Evolutionary conservation across 192 early-diverging fungal species (phyloP).

Genomic region (Coemansia sp.): DNA sequence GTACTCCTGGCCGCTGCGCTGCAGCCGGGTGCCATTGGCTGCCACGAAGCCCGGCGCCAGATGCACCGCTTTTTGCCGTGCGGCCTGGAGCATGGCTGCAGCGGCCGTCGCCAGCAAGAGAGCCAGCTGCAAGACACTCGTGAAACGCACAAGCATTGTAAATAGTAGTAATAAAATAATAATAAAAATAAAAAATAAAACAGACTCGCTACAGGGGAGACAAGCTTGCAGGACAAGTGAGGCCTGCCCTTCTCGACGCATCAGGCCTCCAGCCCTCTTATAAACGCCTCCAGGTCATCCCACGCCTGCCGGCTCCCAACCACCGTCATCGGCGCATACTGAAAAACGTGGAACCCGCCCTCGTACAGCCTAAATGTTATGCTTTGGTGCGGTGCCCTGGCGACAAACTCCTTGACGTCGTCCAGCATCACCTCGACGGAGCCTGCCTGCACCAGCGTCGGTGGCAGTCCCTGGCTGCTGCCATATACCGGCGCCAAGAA

Average conservation of each 20-base stretch:
- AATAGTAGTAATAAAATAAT: too few relatives aligned
- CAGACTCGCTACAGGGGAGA: too few relatives aligned
- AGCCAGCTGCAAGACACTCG: too few relatives aligned
- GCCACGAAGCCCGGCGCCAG: slow-evolving; percentile 30
- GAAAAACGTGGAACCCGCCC: slow-evolving; percentile 40
- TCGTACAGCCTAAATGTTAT: slow-evolving; percentile 5
- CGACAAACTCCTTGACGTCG: slow-evolving; percentile 41
- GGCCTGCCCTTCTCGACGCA: too few relatives aligned
- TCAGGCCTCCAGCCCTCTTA: background rate
- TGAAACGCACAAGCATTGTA: too few relatives aligned
- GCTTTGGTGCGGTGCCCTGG: background rate
- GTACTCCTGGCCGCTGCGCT: slow-evolving; percentile 24
- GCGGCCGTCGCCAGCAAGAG: too few relatives aligned
- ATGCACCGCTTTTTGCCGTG: too few relatives aligned
- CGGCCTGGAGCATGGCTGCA: too few relatives aligned
- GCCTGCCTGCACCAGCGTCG: slow-evolving; percentile 36
- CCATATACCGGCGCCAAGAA: slow-evolving; percentile 36
- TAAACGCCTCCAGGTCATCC: slow-evolving; percentile 13
- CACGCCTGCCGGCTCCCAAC: slow-evolving; percentile 2
- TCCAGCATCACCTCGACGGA: slow-evolving; percentile 31
- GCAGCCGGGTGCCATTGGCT: slow-evolving; percentile 40
- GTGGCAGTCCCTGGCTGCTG: slow-evolving; percentile 15
- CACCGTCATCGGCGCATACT: slow-evolving; percentile 5
- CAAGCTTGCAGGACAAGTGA: too few relatives aligned
- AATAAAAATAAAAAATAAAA: too few relatives aligned